Conservation (phyloP, 352 stramenopile species). For the Phytophthora brassicae region DNA sequence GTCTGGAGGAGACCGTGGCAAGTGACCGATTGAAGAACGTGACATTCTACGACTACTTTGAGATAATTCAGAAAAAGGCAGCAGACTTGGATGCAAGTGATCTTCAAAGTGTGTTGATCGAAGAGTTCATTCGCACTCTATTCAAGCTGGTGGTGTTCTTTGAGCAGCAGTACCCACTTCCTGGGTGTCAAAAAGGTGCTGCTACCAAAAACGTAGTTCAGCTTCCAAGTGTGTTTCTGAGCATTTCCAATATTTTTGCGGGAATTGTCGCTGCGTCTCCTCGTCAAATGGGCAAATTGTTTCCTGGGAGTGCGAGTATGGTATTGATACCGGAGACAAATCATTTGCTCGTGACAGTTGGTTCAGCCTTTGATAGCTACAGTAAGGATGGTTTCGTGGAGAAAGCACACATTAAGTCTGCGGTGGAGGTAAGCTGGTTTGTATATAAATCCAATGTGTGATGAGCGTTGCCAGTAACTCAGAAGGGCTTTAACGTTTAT, state of each 20-base stretch:
- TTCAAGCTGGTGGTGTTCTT: constrained; percentile 77
- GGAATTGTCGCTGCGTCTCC: constrained; percentile 61
- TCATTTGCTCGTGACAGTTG: constrained; percentile 4
- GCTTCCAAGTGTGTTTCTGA: constrained; percentile 45
- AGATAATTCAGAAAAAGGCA: constrained; percentile 67
- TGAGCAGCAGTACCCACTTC: constrained; percentile 59
- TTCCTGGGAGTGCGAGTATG: constrained; percentile 33
- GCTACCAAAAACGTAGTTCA: constrained; percentile 6
- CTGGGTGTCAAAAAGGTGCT: background rate
- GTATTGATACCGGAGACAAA: constrained; percentile 28
- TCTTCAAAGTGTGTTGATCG: constrained; percentile 70
- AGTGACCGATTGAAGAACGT: constrained; percentile 42
- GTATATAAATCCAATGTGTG: too few relatives aligned
- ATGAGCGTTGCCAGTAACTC: too few relatives aligned
- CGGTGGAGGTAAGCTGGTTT: constrained; percentile 38
- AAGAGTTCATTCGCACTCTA: constrained; percentile 77
- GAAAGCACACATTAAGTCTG: constrained; percentile 22
- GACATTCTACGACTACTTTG: constrained; percentile 81
- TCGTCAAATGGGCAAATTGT: constrained; percentile 45
- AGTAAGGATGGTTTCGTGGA: constrained; percentile 25
- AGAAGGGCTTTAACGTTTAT: background rate
- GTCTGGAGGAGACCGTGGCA: constrained; percentile 29
- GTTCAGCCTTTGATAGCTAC: constrained; percentile 34
- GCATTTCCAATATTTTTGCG: constrained; percentile 69
- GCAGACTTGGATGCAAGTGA: constrained; percentile 67